These are phyloP conservation scores for Mayamaea pseudoterrestris DNA, from an alignment of 108 stramenopile genomes.

Conservation along the genomic window DNA sequence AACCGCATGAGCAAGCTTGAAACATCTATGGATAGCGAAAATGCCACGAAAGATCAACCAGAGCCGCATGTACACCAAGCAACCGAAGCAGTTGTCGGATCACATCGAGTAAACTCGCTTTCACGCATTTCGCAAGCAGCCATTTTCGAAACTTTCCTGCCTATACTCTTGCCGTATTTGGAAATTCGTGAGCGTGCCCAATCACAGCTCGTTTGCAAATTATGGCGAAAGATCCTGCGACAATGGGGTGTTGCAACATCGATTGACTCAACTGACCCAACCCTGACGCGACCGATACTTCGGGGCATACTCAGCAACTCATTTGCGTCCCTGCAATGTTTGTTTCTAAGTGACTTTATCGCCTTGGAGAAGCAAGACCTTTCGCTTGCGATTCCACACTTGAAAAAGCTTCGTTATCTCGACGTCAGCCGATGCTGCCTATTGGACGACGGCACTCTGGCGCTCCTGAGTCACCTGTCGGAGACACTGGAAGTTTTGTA, in stretches of 20 bases:
- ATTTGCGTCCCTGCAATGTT: conserved; percentile 31
- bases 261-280: conserved; percentile 35
- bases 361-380: conserved; percentile 26
- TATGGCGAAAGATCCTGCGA: conserved; percentile 31
- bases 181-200: conserved; percentile 25
- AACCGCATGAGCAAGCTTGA: background rate
- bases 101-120: background rate
- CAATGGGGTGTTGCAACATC: conserved; percentile 32
- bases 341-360: conserved; percentile 39
- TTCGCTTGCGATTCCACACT: conserved; percentile 32
- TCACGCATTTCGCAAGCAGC: conserved; percentile 14
- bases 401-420: conserved; percentile 29
- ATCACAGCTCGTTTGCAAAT: conserved; percentile 31
- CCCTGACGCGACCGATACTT: conserved; percentile 14
- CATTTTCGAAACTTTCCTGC: conserved; percentile 36
- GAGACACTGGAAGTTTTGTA: conserved; percentile 41
- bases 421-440: conserved; percentile 36
- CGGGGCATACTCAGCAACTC: conserved; percentile 32
- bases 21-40: conserved; percentile 5
- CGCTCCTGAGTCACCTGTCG: conserved; percentile 26
- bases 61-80: too few species aligned
- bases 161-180: conserved; percentile 37
- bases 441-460: conserved; percentile 42
- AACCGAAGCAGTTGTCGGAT: background rate
- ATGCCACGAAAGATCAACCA: too few species aligned